phyloP scores from a whole-genome alignment of 441 rosid species.

The Arabidopsis lyrata region DNA sequence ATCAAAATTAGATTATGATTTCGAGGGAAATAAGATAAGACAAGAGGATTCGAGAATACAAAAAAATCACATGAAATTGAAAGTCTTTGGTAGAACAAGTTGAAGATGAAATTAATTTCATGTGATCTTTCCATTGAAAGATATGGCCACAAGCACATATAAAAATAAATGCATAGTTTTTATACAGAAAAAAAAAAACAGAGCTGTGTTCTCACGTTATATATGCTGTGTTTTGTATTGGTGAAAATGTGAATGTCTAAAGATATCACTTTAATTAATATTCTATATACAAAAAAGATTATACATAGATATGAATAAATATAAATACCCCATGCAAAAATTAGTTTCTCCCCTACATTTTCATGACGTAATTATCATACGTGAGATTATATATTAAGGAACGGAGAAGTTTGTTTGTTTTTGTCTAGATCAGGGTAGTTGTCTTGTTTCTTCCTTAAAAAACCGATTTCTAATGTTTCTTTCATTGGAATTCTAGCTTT shows the following conservation, averaged over 20 bases:
- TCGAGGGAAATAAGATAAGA: background rate
- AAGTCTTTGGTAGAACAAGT: conserved; percentile 26
- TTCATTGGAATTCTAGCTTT: background rate
- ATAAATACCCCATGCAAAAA: background rate
- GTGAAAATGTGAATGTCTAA: background rate
- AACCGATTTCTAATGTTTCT: background rate
- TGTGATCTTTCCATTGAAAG: too few relatives aligned
- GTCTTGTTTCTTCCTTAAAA: background rate
- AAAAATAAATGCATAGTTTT: too few relatives aligned
- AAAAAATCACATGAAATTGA: conserved; percentile 40
- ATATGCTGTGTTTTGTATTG: conserved; percentile 6
- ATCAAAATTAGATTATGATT: background rate
- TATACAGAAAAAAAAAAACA: conserved; percentile 3
- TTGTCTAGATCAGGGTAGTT: background rate
- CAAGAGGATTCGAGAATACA: conserved; percentile 1
- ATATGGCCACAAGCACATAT: too few relatives aligned
- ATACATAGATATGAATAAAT: background rate
- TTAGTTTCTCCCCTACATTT: background rate
- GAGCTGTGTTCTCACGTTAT: conserved; percentile 20
- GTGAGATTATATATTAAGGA: background rate
- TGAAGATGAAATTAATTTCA: conserved; percentile 3
- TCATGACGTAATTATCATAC: background rate
- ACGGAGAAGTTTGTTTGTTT: background rate
- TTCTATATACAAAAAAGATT: background rate
- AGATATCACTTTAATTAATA: background rate